phyloP scores from a whole-genome alignment of 2,329 filamentous ascomycete species.

The Verticillium nubilum region DNA sequence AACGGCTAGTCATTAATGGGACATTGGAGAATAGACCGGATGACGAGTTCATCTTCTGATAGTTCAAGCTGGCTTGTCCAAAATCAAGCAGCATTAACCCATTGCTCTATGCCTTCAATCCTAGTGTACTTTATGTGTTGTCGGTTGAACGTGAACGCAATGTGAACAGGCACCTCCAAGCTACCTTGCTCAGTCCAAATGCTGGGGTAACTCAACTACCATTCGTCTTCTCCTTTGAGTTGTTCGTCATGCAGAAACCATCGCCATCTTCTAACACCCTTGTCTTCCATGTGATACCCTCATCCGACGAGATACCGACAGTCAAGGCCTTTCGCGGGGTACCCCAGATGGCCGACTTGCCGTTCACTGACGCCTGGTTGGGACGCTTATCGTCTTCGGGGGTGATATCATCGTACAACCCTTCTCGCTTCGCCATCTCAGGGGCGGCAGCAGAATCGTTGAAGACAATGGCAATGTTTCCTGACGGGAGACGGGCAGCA shows the following conservation, averaged over 20 bases:
- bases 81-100: slow-evolving; percentile 10
- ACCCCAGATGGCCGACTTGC: slow-evolving; percentile 36
- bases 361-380: slow-evolving; percentile 28
- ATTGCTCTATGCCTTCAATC: slow-evolving; percentile 19
- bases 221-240: slow-evolving; percentile 32
- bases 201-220: slow-evolving; percentile 38
- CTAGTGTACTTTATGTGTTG: slow-evolving; percentile 34
- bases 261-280: slow-evolving; percentile 36
- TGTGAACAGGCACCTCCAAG: slow-evolving; percentile 18
- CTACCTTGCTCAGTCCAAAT: slow-evolving; percentile 23
- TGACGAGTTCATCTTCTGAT: too few species aligned
- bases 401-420: slow-evolving; percentile 38
- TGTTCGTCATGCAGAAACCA: slow-evolving; percentile 40
- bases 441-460: slow-evolving; percentile 30
- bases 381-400: slow-evolving; percentile 30
- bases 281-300: slow-evolving; percentile 29
- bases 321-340: slow-evolving; percentile 29
- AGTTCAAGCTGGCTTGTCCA: neutral
- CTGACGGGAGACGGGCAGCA: slow-evolving; percentile 28
- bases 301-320: slow-evolving; percentile 26
- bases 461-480: slow-evolving; percentile 29
- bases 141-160: slow-evolving; percentile 36
- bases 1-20: too few species aligned
- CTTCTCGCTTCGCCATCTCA: slow-evolving; percentile 26
- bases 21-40: too few species aligned